Percentiles rank a stretch among this genome's conserved stretches.
Conservation (phyloP, 2,329 filamentous ascomycete species). For the Xylaria sp. region DNA sequence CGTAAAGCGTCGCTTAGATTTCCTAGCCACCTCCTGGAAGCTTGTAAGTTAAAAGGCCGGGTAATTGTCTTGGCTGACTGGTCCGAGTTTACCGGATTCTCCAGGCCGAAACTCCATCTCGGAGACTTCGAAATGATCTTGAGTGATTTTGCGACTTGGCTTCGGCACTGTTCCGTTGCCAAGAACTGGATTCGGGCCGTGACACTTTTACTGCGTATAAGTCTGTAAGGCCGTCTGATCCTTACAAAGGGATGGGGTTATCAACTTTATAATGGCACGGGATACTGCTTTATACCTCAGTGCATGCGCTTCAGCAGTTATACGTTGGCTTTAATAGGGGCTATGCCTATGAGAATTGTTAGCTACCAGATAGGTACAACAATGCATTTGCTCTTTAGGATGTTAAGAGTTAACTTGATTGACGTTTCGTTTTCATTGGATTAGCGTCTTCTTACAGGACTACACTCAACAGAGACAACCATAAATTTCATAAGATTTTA, state of each 20-base stretch:
- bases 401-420: neutral
- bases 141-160: neutral
- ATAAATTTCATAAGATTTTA: neutral
- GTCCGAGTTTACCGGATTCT: too few relatives aligned
- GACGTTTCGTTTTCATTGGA: neutral
- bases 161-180: neutral
- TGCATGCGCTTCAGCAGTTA: neutral
- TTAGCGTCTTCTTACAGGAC: neutral
- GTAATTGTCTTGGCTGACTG: neutral
- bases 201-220: neutral
- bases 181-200: constrained; percentile 6
- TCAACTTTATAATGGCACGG: neutral
- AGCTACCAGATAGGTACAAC: neutral
- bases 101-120: neutral
- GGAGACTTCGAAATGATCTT: neutral
- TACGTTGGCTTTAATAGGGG: neutral
- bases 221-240: neutral
- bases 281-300: neutral
- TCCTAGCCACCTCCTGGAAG: too few relatives aligned
- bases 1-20: neutral
- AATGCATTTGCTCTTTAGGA: neutral
- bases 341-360: neutral
- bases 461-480: neutral
- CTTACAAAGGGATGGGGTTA: neutral
- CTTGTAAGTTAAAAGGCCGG: neutral